Evolutionary conservation across 768 basidiomycete genomes (phyloP).

Genomic region (Termitomyces sp.): DNA sequence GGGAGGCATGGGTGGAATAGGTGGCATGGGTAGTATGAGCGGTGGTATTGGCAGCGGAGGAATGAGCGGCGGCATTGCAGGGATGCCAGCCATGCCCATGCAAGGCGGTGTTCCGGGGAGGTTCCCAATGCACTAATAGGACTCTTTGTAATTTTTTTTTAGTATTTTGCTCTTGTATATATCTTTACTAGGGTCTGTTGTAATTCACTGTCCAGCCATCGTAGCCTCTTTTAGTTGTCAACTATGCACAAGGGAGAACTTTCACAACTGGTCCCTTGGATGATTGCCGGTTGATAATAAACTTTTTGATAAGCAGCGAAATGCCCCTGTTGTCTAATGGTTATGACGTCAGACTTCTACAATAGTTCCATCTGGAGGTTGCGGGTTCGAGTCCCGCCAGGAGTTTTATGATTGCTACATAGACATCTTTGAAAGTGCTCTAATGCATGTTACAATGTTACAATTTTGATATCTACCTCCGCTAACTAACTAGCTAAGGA

Average conservation of each 20-base stretch:
- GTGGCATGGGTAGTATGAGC: not conserved
- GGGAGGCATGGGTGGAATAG: not conserved
- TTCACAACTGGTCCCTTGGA: too few relatives aligned
- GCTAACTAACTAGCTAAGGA: too few relatives aligned
- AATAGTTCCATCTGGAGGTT: slow-evolving; percentile 61
- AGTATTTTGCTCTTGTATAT: slow-evolving; percentile 6
- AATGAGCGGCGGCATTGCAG: slow-evolving; percentile 7
- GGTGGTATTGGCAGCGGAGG: not conserved
- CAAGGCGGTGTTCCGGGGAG: slow-evolving; percentile 25
- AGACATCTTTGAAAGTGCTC: too few relatives aligned
- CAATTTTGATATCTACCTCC: too few relatives aligned
- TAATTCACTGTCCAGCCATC: not conserved
- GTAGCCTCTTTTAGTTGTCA: not conserved
- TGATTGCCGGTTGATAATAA: too few relatives aligned
- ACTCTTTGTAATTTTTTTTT: slow-evolving; percentile 2
- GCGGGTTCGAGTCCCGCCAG: slow-evolving; percentile 84
- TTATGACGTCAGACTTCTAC: slow-evolving; percentile 89
- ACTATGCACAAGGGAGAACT: not conserved
- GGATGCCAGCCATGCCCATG: slow-evolving; percentile 24
- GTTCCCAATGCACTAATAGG: slow-evolving; percentile 20
- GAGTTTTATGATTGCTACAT: slow-evolving; percentile 43
- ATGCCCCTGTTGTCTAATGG: slow-evolving; percentile 84
- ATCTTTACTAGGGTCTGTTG: not conserved
- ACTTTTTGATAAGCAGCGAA: too few relatives aligned
- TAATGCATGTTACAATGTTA: too few relatives aligned